Evolutionary conservation across 1,284 basidiomycete genomes (phyloP).

Genomic region (Inonotus hispidus): DNA sequence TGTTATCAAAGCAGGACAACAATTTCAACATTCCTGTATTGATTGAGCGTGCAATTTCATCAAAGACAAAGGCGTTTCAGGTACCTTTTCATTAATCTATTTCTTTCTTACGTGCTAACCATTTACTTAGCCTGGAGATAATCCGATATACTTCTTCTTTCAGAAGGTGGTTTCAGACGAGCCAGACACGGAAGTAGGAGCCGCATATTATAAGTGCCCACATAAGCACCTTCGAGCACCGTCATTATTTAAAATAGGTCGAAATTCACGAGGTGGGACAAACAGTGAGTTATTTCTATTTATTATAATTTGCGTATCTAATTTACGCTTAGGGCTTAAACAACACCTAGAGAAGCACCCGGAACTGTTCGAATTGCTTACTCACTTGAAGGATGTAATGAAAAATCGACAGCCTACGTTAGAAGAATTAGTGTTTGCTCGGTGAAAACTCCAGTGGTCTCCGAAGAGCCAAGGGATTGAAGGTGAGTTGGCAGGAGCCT

Average conservation of each 20-base stretch:
- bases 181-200: not conserved
- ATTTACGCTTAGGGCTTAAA: not conserved
- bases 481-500: too few relatives aligned
- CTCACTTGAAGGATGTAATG: not conserved
- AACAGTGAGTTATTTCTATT: not conserved
- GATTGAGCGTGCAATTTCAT: too few relatives aligned
- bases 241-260: not conserved
- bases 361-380: not conserved
- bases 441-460: too few relatives aligned
- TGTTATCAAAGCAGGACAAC: too few relatives aligned
- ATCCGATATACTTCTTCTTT: not conserved
- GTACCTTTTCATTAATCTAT: too few relatives aligned
- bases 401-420: not conserved
- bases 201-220: not conserved
- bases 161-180: not conserved
- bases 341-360: not conserved
- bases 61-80: too few relatives aligned
- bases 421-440: not conserved
- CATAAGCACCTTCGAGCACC: not conserved
- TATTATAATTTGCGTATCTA: not conserved
- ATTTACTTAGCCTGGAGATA: not conserved
- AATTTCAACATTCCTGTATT: too few relatives aligned
- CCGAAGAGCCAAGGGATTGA: too few relatives aligned
- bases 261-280: not conserved
- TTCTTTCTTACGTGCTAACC: not conserved